Evolutionary conservation across 495 filamentous ascomycete species (phyloP).

Genomic region (Rostrohypoxylon terebratum): DNA sequence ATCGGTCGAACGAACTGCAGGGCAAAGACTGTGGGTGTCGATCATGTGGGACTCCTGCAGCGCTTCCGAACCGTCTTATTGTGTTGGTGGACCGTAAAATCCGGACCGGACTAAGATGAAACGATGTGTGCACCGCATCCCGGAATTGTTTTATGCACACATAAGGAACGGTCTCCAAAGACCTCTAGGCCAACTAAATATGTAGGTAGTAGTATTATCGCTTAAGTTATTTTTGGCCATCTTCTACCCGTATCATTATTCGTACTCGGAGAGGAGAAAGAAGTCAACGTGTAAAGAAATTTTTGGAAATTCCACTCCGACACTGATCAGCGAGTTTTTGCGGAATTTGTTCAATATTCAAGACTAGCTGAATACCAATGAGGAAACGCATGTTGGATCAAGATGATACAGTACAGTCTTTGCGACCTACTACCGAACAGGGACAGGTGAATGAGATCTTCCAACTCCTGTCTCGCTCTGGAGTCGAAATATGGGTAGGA

Average conservation of each 20-base stretch:
- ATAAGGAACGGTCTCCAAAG: constrained; percentile 15
- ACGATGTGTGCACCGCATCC: constrained; percentile 43
- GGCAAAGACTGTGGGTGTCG: constrained; percentile 25
- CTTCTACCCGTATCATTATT: constrained; percentile 8
- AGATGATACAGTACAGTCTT: neutral
- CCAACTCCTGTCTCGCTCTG: constrained; percentile 23
- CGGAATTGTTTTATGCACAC: constrained; percentile 42
- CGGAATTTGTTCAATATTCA: constrained; percentile 1
- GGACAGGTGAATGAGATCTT: neutral
- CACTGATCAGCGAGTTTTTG: neutral
- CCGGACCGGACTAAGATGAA: constrained; percentile 43
- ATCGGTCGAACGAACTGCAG: constrained; percentile 34
- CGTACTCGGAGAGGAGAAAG: constrained; percentile 1
- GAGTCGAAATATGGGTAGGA: constrained; percentile 25
- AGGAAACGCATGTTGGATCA: neutral
- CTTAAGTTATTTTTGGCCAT: constrained; percentile 2
- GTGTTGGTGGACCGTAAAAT: constrained; percentile 38
- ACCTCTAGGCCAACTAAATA: neutral
- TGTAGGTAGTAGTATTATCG: too few relatives aligned
- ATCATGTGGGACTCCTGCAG: constrained; percentile 35
- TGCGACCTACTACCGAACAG: neutral
- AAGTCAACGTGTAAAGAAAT: neutral
- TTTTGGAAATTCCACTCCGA: neutral
- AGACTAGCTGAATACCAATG: neutral
- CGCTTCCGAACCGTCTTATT: constrained; percentile 45